phyloP scores from a whole-genome alignment of 2,329 filamentous ascomycete genomes.

The Trichoderma harzianum region DNA sequence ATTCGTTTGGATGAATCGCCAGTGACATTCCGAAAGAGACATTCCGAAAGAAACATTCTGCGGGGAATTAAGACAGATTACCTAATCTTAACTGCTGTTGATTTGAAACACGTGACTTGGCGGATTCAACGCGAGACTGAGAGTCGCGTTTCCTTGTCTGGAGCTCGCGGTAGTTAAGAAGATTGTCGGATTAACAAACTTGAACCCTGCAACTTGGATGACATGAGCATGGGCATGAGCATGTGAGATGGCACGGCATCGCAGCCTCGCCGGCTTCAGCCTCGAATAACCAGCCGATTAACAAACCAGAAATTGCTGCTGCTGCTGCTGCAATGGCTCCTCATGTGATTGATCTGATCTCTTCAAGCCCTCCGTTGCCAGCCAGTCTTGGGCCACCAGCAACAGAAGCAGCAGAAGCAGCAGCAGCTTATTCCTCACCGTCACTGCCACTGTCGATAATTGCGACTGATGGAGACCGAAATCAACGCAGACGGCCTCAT shows the following conservation, averaged over 20 bases:
- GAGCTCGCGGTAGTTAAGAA: background rate
- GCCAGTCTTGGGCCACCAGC: background rate
- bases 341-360: conserved; percentile 37
- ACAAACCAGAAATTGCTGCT: background rate
- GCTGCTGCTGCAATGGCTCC: conserved; percentile 27
- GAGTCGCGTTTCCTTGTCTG: background rate
- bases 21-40: background rate
- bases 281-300: background rate
- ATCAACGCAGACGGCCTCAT: background rate
- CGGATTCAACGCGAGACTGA: background rate
- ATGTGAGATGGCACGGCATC: background rate
- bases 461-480: background rate
- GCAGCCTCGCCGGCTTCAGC: background rate
- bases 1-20: background rate
- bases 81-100: background rate
- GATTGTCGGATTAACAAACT: background rate
- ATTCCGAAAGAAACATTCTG: background rate
- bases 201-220: no score
- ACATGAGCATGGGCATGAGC: no score
- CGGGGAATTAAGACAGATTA: background rate
- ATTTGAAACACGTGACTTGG: background rate
- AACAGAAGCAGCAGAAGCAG: background rate
- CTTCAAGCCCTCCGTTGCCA: conserved; percentile 32
- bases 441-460: background rate
- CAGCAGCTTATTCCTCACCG: background rate